These are phyloP conservation scores for Vavraia culicis DNA, from an alignment of 371 early-diverging fungal genomes.

Conservation along the genomic window DNA sequence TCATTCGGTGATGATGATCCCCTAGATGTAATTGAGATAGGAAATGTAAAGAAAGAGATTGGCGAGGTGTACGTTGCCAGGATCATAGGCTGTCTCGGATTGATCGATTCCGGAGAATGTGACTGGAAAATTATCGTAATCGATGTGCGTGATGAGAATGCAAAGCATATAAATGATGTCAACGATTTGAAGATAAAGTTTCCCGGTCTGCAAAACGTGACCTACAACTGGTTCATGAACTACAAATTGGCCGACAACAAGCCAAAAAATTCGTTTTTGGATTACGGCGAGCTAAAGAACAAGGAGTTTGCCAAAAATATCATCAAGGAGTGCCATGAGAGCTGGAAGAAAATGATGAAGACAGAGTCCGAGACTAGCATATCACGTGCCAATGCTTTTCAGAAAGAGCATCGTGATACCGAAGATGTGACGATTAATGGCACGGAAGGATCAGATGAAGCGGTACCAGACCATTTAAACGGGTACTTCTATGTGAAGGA, in stretches of 20 bases:
- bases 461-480: too few relatives aligned
- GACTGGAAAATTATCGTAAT: slow-evolving; percentile 96
- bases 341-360: slow-evolving; percentile 60
- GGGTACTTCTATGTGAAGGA: too few relatives aligned
- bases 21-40: slow-evolving; percentile 86
- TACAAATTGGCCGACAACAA: slow-evolving; percentile 98
- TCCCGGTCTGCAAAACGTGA: slow-evolving; percentile 74
- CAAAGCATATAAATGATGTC: slow-evolving; percentile 69
- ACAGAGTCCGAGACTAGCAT: slow-evolving; percentile 57
- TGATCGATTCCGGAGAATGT: slow-evolving; percentile 78
- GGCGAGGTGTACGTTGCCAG: slow-evolving; percentile 95
- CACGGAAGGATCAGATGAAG: too few relatives aligned
- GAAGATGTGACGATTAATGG: too few relatives aligned
- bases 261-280: slow-evolving; percentile 86
- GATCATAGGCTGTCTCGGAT: slow-evolving; percentile 77
- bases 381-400: slow-evolving; percentile 38
- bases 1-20: slow-evolving; percentile 88
- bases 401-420: background rate
- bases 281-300: slow-evolving; percentile 64
- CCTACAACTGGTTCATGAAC: slow-evolving; percentile 88
- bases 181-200: slow-evolving; percentile 77
- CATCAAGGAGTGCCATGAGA: slow-evolving; percentile 69
- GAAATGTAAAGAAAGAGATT: slow-evolving; percentile 57
- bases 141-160: slow-evolving; percentile 72
- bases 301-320: slow-evolving; percentile 62